phyloP scores from a whole-genome alignment of 257 asterid genomes.

The Salvia miltiorrhiza region DNA sequence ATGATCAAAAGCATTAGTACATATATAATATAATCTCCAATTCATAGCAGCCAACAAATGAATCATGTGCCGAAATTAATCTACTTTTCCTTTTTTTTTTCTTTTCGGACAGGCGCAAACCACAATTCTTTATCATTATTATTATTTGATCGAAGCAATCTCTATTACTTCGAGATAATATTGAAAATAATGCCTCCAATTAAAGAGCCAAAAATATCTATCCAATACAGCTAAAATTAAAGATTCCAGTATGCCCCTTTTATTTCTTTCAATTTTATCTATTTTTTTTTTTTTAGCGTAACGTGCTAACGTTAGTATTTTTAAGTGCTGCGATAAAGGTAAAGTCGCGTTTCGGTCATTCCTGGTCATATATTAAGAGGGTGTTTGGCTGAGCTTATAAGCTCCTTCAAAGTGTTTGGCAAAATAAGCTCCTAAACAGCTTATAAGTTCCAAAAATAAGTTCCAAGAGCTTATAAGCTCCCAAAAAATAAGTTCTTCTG shows the following conservation, averaged over 20 bases:
- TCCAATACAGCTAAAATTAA: slow-evolving; percentile 2
- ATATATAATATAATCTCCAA: not conserved
- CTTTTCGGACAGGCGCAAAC: slow-evolving; percentile 14
- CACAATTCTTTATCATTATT: not conserved
- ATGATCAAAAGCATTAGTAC: slow-evolving; percentile 2
- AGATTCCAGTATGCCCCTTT: slow-evolving; percentile 34
- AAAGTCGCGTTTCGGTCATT: slow-evolving; percentile 34
- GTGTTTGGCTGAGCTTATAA: too few relatives aligned
- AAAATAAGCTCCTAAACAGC: too few relatives aligned
- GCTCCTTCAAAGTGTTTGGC: too few relatives aligned
- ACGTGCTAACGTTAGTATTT: slow-evolving; percentile 8
- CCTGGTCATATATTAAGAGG: slow-evolving; percentile 16
- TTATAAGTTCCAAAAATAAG: too few relatives aligned
- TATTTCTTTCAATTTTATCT: not conserved
- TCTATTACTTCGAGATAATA: slow-evolving; percentile 7
- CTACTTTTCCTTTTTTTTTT: not conserved
- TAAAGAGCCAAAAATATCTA: slow-evolving; percentile 11
- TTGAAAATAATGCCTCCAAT: slow-evolving; percentile 18
- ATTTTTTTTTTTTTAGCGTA: slow-evolving; percentile 13
- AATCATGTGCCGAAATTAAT: slow-evolving; percentile 26
- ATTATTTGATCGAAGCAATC: not conserved
- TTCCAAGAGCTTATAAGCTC: too few relatives aligned
- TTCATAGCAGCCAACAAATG: slow-evolving; percentile 5
- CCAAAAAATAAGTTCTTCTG: too few relatives aligned
- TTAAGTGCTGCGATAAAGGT: slow-evolving; percentile 3